Conservation (phyloP, 768 basidiomycete species). For the Phanerochaete carnosa region DNA sequence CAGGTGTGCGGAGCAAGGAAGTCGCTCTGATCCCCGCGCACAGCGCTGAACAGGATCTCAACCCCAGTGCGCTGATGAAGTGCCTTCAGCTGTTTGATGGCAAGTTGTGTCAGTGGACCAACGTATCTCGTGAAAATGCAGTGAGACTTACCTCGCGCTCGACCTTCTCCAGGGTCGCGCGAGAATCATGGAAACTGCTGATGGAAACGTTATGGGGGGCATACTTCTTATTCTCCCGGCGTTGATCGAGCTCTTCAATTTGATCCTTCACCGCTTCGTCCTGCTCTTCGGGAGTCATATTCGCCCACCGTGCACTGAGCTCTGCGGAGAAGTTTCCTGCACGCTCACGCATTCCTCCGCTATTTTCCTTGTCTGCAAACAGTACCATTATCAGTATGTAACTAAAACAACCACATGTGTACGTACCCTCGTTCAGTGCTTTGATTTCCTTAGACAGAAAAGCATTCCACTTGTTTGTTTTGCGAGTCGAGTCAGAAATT, state of each 20-base stretch:
- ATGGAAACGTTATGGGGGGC: constrained; percentile 5
- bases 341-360: neutral
- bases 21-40: neutral
- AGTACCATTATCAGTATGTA: neutral
- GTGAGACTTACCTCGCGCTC: neutral
- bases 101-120: neutral
- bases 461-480: constrained; percentile 6
- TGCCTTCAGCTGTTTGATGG: too few species aligned
- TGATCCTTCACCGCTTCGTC: neutral
- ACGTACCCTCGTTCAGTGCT: constrained; percentile 2
- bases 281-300: neutral
- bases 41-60: neutral
- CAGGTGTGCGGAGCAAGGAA: neutral
- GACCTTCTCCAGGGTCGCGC: neutral
- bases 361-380: too few species aligned
- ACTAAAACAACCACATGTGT: neutral
- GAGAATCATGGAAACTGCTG: constrained; percentile 9
- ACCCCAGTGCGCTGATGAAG: neutral
- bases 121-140: neutral
- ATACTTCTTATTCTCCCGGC: neutral
- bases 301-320: neutral
- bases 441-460: neutral
- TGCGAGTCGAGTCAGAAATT: neutral
- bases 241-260: neutral
- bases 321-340: neutral